Conservation (phyloP, 2,329 filamentous ascomycete species). For the Neofusicoccum kwambonambiense region DNA sequence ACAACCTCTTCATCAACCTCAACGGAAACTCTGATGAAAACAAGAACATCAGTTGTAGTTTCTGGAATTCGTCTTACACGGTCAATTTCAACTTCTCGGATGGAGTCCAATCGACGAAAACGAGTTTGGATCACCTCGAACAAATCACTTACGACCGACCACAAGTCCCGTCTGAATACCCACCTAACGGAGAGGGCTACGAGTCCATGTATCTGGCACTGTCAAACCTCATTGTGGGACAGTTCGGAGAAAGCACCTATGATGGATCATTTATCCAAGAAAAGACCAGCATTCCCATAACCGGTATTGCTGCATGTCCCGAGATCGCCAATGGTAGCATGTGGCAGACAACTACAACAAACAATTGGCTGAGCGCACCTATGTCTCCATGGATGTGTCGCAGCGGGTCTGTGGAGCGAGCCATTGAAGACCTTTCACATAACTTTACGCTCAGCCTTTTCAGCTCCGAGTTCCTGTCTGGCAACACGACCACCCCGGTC, state of each 20-base stretch:
- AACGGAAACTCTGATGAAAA: background rate
- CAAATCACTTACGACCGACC: background rate
- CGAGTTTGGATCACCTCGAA: background rate
- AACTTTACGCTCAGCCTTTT: slow-evolving; percentile 6
- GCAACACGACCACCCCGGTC: background rate
- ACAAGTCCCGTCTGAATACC: background rate
- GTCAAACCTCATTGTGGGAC: background rate
- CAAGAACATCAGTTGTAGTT: background rate
- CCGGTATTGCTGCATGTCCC: background rate
- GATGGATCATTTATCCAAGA: too few species aligned
- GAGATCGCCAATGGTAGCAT: background rate
- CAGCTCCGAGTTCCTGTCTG: background rate
- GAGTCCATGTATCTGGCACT: background rate
- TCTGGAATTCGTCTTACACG: background rate
- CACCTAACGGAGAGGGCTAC: background rate
- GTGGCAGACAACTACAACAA: too few species aligned
- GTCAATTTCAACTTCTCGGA: background rate
- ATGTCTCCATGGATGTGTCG: slow-evolving; percentile 5
- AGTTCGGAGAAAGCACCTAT: background rate
- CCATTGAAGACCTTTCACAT: background rate
- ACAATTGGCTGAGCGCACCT: background rate
- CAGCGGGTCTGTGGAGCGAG: background rate
- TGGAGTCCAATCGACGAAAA: background rate
- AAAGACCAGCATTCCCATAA: background rate
- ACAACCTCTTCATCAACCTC: background rate